A percentile compares a stretch with the other conserved stretches of the same genome.
These are phyloP conservation scores for Fusarium sp. DNA, from an alignment of 2,329 filamentous ascomycete species.

Conservation along the genomic window DNA sequence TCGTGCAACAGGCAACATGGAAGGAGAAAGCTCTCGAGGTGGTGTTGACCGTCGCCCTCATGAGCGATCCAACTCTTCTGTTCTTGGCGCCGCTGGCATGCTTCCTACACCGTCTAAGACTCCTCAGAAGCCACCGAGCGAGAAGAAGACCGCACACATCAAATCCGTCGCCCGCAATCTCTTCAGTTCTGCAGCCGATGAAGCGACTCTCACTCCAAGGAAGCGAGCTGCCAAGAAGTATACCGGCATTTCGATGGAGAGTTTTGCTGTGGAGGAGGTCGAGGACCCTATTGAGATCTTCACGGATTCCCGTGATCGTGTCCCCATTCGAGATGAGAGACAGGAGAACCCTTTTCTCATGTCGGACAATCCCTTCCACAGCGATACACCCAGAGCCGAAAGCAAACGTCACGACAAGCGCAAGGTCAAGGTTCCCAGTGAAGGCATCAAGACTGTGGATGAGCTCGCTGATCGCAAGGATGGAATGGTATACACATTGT, in stretches of 20 bases:
- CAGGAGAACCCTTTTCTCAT: constrained; percentile 81
- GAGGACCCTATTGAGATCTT: constrained; percentile 79
- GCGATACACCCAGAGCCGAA: constrained; percentile 58
- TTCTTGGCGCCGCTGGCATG: constrained; percentile 65
- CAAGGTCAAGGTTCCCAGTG: constrained; percentile 69
- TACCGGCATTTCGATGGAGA: constrained; percentile 68
- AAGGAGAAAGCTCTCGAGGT: constrained; percentile 61
- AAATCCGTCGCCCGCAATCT: constrained; percentile 72
- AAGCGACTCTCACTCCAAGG: constrained; percentile 72
- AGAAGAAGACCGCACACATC: constrained; percentile 67
- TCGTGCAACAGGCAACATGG: constrained; percentile 63
- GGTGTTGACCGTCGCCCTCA: constrained; percentile 60
- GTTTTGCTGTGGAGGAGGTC: constrained; percentile 71
- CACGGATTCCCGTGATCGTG: constrained; percentile 83
- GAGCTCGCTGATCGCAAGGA: constrained; percentile 76
- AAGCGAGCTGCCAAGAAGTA: constrained; percentile 73
- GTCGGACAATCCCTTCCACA: constrained; percentile 81
- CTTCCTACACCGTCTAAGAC: constrained; percentile 86
- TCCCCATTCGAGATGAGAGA: constrained; percentile 77
- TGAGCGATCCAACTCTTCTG: constrained; percentile 50
- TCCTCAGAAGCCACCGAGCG: constrained; percentile 73
- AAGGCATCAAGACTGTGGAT: constrained; percentile 72
- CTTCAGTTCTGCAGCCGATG: constrained; percentile 72
- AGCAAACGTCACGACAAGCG: constrained; percentile 69
- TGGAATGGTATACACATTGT: constrained; percentile 84